Percentiles rank a stretch among this genome's conserved stretches.
Conservation (phyloP, 345 rosid genomes). For the Acer negundo region DNA sequence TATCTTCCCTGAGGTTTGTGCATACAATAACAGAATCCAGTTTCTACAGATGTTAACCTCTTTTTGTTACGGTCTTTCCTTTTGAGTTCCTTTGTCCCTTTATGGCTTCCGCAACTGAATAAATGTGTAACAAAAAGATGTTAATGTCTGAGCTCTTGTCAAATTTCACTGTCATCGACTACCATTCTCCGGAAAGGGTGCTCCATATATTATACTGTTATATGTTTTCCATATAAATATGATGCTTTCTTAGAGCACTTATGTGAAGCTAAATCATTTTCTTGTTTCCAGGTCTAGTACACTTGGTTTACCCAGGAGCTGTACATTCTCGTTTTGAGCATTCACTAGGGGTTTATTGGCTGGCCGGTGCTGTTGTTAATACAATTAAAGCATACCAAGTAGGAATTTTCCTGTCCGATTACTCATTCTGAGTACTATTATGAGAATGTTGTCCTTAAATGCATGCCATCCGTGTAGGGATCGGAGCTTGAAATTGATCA, state of each 20-base stretch:
- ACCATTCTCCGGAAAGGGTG: not conserved
- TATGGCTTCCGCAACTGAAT: not conserved
- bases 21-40: not conserved
- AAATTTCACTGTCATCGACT: not conserved
- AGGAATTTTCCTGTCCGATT: constrained; percentile 11
- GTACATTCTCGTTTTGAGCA: constrained; percentile 74
- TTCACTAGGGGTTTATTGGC: constrained; percentile 71
- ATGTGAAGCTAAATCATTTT: not conserved
- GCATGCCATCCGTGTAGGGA: constrained; percentile 41
- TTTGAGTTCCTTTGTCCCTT: not conserved
- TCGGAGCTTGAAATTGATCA: constrained; percentile 56
- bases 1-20: not conserved
- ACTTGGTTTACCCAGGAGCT: constrained; percentile 75
- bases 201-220: not conserved
- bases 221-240: not conserved
- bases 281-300: constrained; percentile 42
- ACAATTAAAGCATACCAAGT: constrained; percentile 49
- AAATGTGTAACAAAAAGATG: not conserved
- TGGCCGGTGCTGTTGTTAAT: constrained; percentile 62
- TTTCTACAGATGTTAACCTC: not conserved
- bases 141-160: not conserved
- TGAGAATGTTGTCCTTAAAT: constrained; percentile 11
- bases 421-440: constrained; percentile 4
- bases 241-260: not conserved
- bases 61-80: not conserved